These are phyloP conservation scores for Styphnolobium japonicum DNA, from an alignment of 306 rosid genomes.

Conservation along the genomic window DNA sequence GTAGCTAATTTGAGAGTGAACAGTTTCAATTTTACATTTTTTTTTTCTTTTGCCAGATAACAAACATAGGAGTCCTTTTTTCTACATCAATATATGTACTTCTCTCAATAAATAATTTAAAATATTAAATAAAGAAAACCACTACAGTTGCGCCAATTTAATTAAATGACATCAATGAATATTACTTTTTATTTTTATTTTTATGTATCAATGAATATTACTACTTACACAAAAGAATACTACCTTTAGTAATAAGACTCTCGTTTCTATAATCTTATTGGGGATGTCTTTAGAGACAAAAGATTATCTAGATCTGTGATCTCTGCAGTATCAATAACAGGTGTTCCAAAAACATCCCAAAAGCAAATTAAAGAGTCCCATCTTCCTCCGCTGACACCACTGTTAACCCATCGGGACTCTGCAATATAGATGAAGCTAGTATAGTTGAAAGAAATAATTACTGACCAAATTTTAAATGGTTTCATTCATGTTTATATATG, in stretches of 20 bases:
- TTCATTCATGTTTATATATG: background rate
- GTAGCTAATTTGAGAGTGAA: background rate
- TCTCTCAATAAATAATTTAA: background rate
- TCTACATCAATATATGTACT: background rate
- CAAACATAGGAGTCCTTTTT: background rate
- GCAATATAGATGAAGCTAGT: conserved; percentile 18
- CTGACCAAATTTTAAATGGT: background rate
- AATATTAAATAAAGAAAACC: background rate
- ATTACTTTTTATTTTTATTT: too few relatives aligned
- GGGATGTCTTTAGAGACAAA: conserved; percentile 55
- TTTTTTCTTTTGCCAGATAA: background rate
- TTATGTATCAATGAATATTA: background rate
- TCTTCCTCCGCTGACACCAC: conserved; percentile 77
- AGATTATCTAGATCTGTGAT: conserved; percentile 45
- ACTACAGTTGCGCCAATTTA: background rate
- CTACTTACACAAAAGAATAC: conserved; percentile 12
- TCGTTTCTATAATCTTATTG: conserved; percentile 50
- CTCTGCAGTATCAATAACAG: conserved; percentile 17
- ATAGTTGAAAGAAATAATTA: background rate
- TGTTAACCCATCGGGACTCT: conserved; percentile 81
- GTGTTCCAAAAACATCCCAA: conserved; percentile 74
- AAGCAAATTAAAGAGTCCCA: conserved; percentile 69
- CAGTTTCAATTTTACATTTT: background rate
- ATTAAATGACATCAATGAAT: too few relatives aligned
- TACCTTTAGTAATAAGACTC: background rate